Evolutionary conservation across 2,329 filamentous ascomycete genomes (phyloP), one percentile per base, ranked within the genome.

Genomic region (Verruconis gallopava): DNA sequence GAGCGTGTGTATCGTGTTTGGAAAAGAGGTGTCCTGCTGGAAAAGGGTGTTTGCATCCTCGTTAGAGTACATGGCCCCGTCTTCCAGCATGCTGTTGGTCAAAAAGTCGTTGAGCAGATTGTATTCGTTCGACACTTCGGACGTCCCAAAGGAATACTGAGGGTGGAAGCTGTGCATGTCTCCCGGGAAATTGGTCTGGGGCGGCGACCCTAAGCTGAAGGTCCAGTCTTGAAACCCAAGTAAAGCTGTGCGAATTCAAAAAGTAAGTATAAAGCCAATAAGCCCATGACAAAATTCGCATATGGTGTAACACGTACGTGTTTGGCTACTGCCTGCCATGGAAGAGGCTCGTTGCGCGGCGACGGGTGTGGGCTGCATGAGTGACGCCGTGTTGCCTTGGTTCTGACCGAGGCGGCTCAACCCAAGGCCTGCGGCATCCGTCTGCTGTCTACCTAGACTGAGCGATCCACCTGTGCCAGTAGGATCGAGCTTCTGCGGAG

Each of bases 61-160:
- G 46, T 56, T 53, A 34, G 54, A 53, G 42, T 66, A 68, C 21
- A 66, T 56, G 17, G 55, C 57, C 42, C 61, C 63, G 48, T 69
- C 88, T 63, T 96, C 88, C 49, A 95, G 73, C 43, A 95, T 67
- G 57, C 85, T 93, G 51, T 79, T 93, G 61, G 88, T 91, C 47
- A 98, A 73, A 58, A 96, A 96, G 61, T 98, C 89, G 67, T 93
- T 93, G 56, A 98, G 76, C 40, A 96, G 68, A 58, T 95, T 94
- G 61, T 94, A 95, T 67, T 98, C 91, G 64, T 91, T 91, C 47
- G 83, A 88, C 52, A 95, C 84, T 63, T 98, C 91, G 48, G 86
- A 84, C n/a, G 78, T 77, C 58, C 81, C 81, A 65, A 95, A 93
- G 81, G 94, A 88, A 56, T 46, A 42, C 21, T 84, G 91, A 45